Conservation (phyloP, 257 asterid species). For the Leptodermis oblonga region DNA sequence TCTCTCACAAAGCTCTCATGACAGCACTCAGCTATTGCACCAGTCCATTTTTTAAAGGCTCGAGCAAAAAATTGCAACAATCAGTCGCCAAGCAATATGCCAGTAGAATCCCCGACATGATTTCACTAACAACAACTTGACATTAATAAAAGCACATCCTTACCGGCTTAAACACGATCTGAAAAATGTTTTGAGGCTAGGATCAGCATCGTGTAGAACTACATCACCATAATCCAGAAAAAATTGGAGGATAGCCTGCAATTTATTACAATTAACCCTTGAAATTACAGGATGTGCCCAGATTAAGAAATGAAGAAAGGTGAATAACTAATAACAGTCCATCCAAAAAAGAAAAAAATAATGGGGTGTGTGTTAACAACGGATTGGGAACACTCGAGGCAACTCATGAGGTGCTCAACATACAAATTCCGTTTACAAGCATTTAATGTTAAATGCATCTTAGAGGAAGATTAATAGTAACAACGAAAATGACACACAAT, state of each 20-base stretch:
- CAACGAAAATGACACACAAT: not conserved
- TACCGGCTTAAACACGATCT: conserved; percentile 87
- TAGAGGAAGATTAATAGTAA: not conserved
- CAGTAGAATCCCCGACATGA: not conserved
- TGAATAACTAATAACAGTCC: not conserved
- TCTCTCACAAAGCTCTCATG: not conserved
- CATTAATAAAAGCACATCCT: conserved; percentile 19
- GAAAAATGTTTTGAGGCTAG: conserved; percentile 74
- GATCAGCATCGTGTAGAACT: conserved; percentile 88
- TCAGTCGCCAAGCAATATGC: not conserved
- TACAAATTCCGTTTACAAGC: not conserved
- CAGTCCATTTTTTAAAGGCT: not conserved
- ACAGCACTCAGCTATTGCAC: not conserved
- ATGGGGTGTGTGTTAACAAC: too few relatives aligned
- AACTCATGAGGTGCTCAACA: not conserved
- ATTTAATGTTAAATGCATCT: not conserved
- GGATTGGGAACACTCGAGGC: not conserved
- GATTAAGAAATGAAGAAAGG: conserved; percentile 2
- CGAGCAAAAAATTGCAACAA: not conserved
- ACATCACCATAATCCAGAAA: conserved; percentile 82
- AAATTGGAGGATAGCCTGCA: conserved; percentile 80
- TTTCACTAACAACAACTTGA: not conserved
- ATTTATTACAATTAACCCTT: conserved; percentile 12
- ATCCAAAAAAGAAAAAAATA: not conserved
- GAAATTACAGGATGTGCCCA: conserved; percentile 13